Conservation (phyloP, 768 basidiomycete genomes). For the Mycena pura region DNA sequence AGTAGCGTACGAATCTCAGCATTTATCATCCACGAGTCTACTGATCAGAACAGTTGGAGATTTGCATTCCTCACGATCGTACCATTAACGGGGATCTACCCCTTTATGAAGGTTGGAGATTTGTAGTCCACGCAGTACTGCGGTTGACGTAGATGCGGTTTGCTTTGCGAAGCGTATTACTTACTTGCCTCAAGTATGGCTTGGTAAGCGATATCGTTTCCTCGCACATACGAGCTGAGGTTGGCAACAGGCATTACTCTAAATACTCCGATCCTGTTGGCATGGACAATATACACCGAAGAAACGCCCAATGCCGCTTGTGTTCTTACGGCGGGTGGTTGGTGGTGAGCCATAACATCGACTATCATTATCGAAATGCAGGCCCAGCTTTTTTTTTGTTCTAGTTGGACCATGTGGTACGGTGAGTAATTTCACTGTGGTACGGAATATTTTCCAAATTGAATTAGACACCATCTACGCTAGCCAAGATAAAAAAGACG, state of each 20-base stretch:
- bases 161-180: no score
- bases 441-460: neutral
- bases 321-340: neutral
- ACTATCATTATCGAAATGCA: neutral
- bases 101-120: slow-evolving; percentile 5
- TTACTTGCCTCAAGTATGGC: slow-evolving; percentile 1
- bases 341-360: neutral
- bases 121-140: no score
- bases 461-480: slow-evolving; percentile 58
- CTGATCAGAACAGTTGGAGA: neutral
- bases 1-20: neutral
- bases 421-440: neutral
- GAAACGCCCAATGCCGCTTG: neutral
- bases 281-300: neutral
- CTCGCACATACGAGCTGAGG: neutral
- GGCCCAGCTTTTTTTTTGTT: neutral
- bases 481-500: slow-evolving; percentile 60
- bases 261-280: neutral
- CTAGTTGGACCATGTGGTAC: slow-evolving; percentile 5
- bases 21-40: neutral
- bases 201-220: neutral
- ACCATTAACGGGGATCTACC: neutral
- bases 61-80: neutral
- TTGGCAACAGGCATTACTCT: neutral
- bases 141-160: no score